Evolutionary conservation across 441 rosid species (phyloP).

Genomic region (Erysimum pusillum): DNA sequence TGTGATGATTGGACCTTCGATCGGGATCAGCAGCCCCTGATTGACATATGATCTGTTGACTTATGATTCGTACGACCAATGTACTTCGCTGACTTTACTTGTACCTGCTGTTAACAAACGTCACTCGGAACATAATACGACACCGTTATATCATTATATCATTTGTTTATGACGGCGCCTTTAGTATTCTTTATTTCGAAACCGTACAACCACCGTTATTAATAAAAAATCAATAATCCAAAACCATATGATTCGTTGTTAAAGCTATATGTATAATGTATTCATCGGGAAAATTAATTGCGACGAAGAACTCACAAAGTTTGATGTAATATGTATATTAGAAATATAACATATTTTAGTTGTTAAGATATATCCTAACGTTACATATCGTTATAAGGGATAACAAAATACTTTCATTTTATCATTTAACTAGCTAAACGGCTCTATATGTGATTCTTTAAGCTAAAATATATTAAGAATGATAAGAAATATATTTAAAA

Average conservation of each 20-base stretch:
- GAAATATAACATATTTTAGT: no score
- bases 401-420: no score
- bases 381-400: no score
- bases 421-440: no score
- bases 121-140: not conserved
- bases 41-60: not conserved
- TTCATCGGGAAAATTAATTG: no score
- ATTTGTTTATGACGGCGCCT: not conserved
- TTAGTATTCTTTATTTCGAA: not conserved
- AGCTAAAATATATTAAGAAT: no score
- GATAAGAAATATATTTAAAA: no score
- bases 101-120: not conserved
- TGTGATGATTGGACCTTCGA: not conserved
- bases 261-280: not conserved
- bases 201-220: not conserved
- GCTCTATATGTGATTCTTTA: no score
- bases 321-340: no score
- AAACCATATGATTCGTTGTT: not conserved
- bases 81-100: slow-evolving; percentile 1
- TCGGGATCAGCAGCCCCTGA: not conserved
- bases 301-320: no score
- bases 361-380: no score
- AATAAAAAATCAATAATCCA: not conserved
- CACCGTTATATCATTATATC: not conserved
- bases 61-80: not conserved